phyloP scores from a whole-genome alignment of 2,329 filamentous ascomycete species.

The Chaetomium globosum region DNA sequence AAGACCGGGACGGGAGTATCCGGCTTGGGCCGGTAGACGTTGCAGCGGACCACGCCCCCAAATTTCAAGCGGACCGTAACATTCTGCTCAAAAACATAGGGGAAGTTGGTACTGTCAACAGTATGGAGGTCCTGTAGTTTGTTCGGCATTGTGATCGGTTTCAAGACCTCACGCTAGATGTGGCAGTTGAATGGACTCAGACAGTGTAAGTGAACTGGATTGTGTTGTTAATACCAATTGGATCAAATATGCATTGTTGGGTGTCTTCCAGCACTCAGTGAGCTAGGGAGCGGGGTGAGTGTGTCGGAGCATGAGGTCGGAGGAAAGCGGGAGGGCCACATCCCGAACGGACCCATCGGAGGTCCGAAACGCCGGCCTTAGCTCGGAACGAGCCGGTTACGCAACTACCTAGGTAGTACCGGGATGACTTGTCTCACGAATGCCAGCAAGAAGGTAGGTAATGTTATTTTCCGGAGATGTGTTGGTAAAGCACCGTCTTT shows the following conservation, averaged over 20 bases:
- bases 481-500: background rate
- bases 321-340: slow-evolving; percentile 11
- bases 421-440: background rate
- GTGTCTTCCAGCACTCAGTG: background rate
- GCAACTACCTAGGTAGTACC: background rate
- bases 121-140: slow-evolving; percentile 16
- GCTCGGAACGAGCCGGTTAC: background rate
- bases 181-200: background rate
- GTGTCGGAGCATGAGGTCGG: background rate
- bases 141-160: slow-evolving; percentile 19
- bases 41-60: slow-evolving; percentile 39
- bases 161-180: background rate
- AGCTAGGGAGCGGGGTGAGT: background rate
- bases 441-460: background rate
- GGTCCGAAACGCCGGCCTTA: background rate
- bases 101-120: slow-evolving; percentile 17
- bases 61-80: slow-evolving; percentile 38
- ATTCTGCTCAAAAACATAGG: slow-evolving; percentile 37
- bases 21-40: slow-evolving; percentile 38
- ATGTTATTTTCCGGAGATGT: background rate
- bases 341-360: slow-evolving; percentile 11
- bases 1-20: slow-evolving; percentile 54
- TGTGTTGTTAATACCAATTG: background rate
- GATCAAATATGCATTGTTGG: background rate
- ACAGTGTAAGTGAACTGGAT: background rate